phyloP scores from a whole-genome alignment of 192 early-diverging fungal species.

The Lobosporangium transversale region DNA sequence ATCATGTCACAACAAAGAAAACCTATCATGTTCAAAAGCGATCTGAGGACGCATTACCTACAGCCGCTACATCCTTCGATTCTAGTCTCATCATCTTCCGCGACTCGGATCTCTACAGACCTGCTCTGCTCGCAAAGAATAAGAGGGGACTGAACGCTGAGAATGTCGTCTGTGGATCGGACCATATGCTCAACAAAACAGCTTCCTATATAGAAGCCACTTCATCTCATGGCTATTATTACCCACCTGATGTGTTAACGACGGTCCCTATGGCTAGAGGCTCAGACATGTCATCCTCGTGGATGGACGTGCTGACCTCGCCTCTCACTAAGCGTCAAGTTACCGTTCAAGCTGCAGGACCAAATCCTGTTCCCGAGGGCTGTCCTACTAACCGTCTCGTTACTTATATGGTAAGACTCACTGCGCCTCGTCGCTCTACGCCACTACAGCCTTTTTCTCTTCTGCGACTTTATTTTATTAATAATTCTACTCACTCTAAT shows the following conservation, averaged over 20 bases:
- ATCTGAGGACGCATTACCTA: constrained; percentile 31
- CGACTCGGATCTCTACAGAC: constrained; percentile 46
- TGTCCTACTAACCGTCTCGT: constrained; percentile 50
- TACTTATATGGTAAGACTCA: constrained; percentile 48
- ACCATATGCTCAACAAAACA: constrained; percentile 24
- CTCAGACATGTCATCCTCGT: constrained; percentile 28
- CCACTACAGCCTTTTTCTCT: background rate
- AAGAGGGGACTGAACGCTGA: constrained; percentile 11
- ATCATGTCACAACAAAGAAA: constrained; percentile 39
- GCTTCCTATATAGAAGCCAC: constrained; percentile 2
- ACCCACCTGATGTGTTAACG: constrained; percentile 28
- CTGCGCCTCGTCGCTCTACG: background rate
- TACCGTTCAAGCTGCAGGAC: constrained; percentile 31
- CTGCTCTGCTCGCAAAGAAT: background rate
- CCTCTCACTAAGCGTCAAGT: constrained; percentile 29
- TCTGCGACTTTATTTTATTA: background rate
- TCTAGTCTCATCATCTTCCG: constrained; percentile 35
- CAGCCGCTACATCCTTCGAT: background rate
- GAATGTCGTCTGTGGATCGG: constrained; percentile 25
- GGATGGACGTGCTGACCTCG: constrained; percentile 17
- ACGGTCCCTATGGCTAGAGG: constrained; percentile 16
- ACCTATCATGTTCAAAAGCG: constrained; percentile 38
- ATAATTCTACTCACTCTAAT: constrained; percentile 39
- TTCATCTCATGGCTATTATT: constrained; percentile 29
- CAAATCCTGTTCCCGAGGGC: constrained; percentile 41